These are phyloP conservation scores for Ceratobasidium sp. DNA, from an alignment of 1,284 basidiomycete species.

Conservation along the genomic window DNA sequence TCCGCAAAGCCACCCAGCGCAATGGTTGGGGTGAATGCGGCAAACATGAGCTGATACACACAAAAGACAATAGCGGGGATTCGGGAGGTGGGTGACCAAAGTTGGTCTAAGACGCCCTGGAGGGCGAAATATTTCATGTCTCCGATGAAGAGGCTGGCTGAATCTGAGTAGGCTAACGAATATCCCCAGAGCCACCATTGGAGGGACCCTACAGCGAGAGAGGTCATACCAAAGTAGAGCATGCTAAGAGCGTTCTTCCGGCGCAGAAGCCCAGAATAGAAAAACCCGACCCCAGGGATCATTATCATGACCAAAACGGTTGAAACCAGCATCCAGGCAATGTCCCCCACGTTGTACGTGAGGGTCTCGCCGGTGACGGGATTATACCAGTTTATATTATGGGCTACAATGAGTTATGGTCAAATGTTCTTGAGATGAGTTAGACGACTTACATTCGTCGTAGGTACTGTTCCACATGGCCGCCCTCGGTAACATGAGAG, in stretches of 20 bases:
- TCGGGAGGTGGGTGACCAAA: slow-evolving; percentile 72
- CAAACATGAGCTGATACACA: slow-evolving; percentile 91
- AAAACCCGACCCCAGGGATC: slow-evolving; percentile 60
- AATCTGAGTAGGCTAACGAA: slow-evolving; percentile 53
- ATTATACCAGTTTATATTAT: slow-evolving; percentile 23
- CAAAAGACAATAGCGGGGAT: slow-evolving; percentile 88
- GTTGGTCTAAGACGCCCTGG: slow-evolving; percentile 77
- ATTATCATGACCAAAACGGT: slow-evolving; percentile 60
- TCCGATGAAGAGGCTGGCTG: slow-evolving; percentile 42
- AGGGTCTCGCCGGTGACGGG: slow-evolving; percentile 25
- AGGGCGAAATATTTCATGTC: slow-evolving; percentile 75
- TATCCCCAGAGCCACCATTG: slow-evolving; percentile 51
- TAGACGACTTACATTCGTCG: background rate
- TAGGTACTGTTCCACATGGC: slow-evolving; percentile 12
- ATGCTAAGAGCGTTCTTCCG: slow-evolving; percentile 64
- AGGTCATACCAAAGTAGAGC: slow-evolving; percentile 59
- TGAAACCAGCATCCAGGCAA: slow-evolving; percentile 54
- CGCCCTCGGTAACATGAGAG: too few species aligned
- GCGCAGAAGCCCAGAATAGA: slow-evolving; percentile 62
- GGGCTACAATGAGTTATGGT: background rate
- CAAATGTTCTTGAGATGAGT: background rate
- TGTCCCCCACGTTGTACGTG: slow-evolving; percentile 59
- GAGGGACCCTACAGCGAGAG: slow-evolving; percentile 57
- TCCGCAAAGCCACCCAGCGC: slow-evolving; percentile 93
- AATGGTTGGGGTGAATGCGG: slow-evolving; percentile 57